Evolutionary conservation across 2,329 filamentous ascomycete species (phyloP), one percentile per base, ranked within the genome.

Genomic region (Thielaviopsis populi): DNA sequence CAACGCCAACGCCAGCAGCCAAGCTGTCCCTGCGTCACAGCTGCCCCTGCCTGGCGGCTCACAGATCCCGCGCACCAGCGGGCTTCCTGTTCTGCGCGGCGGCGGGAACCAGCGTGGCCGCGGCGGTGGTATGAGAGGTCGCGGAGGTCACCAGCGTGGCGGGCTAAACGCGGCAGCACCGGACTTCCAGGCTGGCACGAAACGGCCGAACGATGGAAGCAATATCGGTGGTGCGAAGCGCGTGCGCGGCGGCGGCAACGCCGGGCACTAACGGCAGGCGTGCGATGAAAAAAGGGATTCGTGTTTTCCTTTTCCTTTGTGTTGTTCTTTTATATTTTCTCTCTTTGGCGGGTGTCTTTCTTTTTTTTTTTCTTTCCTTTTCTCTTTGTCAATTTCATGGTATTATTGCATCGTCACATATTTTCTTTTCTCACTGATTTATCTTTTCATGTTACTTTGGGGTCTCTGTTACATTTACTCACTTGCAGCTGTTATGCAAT

Each of bases 181-280:
- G 59, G 83, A 84, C 64, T 80, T 83, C 68, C 81, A 83, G 50
- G 78, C 79, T 8, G 80, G 81, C 3, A 80, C 77, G 68, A 84
- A 84, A 72, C 76, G 82, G 33, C 77, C 80, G 15, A 75, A 82
- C 62, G 64, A 65, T 30, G 64, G 65, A 24, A 80, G 83, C 59
- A 82, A 84, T 63, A 74, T 73, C 2, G 75, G 71, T 19, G 75
- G 75, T 22, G 75, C 74, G 2, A 78, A 78, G 70, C 70, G 76
- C 65, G 73, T 75, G 3, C 71, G 76, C 42, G 76, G 76, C 66
- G 73, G 59, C 15, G 59, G 50, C 3, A 56, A 56, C 30, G 50
- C 50, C 24, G 50, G 50, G 7, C 50, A 56, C 17, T 56, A 33
- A 43, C 40, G 62, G 37, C 3, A 15, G 40, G 11, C 30, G 24